phyloP scores from a whole-genome alignment of 257 asterid species.

The Solanum stenotomum region DNA sequence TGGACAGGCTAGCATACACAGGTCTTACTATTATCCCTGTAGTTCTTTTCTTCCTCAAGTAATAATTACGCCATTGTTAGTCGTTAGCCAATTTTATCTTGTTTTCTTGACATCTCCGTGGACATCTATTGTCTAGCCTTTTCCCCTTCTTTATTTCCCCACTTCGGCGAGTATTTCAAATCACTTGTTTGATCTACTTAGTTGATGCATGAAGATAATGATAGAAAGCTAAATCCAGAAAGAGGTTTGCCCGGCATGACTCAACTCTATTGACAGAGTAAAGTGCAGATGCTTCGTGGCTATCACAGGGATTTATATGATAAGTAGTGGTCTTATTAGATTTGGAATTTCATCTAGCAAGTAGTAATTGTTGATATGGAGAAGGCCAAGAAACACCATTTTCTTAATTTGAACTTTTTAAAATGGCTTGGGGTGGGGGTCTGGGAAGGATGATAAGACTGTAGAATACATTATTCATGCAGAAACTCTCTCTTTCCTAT shows the following conservation, averaged over 20 bases:
- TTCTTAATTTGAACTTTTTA: not conserved
- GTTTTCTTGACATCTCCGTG: not conserved
- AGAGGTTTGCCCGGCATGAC: not conserved
- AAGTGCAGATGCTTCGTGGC: not conserved
- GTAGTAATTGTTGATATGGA: not conserved
- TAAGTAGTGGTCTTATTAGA: not conserved
- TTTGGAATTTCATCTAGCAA: not conserved
- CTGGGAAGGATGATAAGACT: not conserved
- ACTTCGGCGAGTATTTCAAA: not conserved
- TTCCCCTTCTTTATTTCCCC: not conserved
- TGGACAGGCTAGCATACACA: conserved; percentile 73
- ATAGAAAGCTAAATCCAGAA: not conserved
- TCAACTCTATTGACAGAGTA: not conserved
- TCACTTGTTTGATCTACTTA: not conserved
- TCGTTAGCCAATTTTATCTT: not conserved
- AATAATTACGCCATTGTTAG: not conserved
- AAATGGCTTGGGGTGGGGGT: not conserved
- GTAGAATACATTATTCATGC: not conserved
- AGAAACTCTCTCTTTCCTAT: not conserved
- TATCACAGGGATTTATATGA: not conserved
- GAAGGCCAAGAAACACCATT: not conserved
- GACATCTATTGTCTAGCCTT: not conserved
- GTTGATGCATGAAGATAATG: not conserved
- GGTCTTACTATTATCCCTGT: conserved; percentile 22
- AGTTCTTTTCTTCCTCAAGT: not conserved